Conservation (phyloP, 2,329 filamentous ascomycete genomes). For the Pseudogymnoascus sp. region DNA sequence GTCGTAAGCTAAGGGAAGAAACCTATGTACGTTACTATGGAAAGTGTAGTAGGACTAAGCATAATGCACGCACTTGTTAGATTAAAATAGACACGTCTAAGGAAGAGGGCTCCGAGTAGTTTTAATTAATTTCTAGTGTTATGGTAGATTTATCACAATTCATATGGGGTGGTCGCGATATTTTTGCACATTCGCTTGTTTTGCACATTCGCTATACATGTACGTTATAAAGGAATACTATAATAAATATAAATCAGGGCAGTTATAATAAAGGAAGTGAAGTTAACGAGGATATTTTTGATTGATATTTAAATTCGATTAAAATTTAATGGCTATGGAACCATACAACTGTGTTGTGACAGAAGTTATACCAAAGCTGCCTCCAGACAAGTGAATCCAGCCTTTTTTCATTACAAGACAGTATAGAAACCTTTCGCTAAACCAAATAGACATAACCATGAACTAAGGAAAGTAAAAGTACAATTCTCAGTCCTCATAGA, state of each 20-base stretch:
- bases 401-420: background rate
- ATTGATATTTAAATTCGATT: slow-evolving; percentile 33
- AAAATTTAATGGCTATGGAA: background rate
- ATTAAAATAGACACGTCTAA: too few species aligned
- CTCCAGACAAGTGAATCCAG: background rate
- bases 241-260: background rate
- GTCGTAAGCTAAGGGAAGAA: too few species aligned
- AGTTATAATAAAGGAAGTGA: background rate
- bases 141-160: too few species aligned
- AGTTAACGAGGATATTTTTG: slow-evolving; percentile 37
- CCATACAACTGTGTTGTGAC: background rate
- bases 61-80: too few species aligned
- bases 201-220: too few species aligned
- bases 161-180: too few species aligned
- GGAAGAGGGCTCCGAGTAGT: too few species aligned
- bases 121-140: too few species aligned
- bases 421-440: background rate
- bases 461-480: slow-evolving; percentile 4
- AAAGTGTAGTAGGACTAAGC: too few species aligned
- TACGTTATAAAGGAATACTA: background rate
- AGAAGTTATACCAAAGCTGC: background rate
- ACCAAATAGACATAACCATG: background rate
- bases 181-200: too few species aligned
- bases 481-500: background rate
- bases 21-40: too few species aligned